Evolutionary conservation across 306 rosid genomes (phyloP).

Genomic region (Dalbergia cultrata): DNA sequence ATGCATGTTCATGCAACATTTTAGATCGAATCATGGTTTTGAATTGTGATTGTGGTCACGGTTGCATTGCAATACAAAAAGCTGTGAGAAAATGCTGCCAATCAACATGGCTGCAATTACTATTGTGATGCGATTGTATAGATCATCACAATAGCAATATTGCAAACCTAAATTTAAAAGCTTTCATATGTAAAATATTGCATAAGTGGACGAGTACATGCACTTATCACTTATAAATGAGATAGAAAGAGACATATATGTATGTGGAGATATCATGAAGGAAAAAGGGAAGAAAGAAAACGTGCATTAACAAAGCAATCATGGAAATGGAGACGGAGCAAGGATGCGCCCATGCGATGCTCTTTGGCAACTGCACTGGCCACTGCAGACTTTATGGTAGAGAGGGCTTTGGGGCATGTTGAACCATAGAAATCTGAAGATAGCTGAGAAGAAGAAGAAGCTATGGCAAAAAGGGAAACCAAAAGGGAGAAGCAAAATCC

Average conservation of each 20-base stretch:
- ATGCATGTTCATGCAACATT: constrained; percentile 19
- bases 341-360: constrained; percentile 75
- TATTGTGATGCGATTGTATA: too few relatives aligned
- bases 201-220: constrained; percentile 14
- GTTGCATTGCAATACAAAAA: too few relatives aligned
- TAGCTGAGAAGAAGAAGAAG: constrained; percentile 56
- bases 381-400: constrained; percentile 56
- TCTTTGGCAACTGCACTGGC: constrained; percentile 62
- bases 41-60: too few relatives aligned
- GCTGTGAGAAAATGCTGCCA: too few relatives aligned
- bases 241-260: not conserved
- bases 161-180: too few relatives aligned
- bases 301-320: constrained; percentile 70
- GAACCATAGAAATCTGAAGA: constrained; percentile 54
- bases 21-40: not conserved
- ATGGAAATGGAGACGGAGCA: constrained; percentile 76
- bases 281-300: not conserved
- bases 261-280: not conserved
- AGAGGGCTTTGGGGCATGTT: constrained; percentile 63
- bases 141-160: too few relatives aligned
- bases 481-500: constrained; percentile 45
- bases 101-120: too few relatives aligned
- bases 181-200: not conserved
- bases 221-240: constrained; percentile 6
- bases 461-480: constrained; percentile 35